phyloP scores from a whole-genome alignment of 192 early-diverging fungal genomes.

The Linderina pennispora region DNA sequence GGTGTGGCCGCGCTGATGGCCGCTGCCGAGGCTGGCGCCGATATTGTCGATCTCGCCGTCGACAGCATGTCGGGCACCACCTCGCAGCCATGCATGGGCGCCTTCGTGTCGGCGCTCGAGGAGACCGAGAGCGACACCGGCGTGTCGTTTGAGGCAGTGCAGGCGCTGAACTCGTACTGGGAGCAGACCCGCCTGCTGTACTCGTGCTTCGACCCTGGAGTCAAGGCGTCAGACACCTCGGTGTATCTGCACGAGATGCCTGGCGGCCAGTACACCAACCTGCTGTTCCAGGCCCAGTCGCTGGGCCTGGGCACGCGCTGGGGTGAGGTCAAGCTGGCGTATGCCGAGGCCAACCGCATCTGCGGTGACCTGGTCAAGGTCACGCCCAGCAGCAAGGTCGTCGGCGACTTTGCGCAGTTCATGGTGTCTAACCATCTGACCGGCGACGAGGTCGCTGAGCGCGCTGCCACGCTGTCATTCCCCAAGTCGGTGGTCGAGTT shows the following conservation, averaged over 20 bases:
- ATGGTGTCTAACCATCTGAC: conserved; percentile 87
- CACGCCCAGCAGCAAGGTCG: conserved; percentile 96
- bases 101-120: conserved; percentile 78
- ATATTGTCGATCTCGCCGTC: conserved; percentile 88
- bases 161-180: conserved; percentile 92
- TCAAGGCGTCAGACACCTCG: conserved; percentile 81
- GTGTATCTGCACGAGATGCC: conserved; percentile 98
- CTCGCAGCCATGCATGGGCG: conserved; percentile 97
- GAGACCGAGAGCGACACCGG: conserved; percentile 79
- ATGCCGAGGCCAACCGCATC: conserved; percentile 82
- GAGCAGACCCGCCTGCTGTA: conserved; percentile 92
- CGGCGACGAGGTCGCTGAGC: conserved; percentile 68
- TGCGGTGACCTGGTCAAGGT: conserved; percentile 98
- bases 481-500: conserved; percentile 93
- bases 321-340: conserved; percentile 91
- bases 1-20: conserved; percentile 95
- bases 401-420: conserved; percentile 97
- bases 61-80: conserved; percentile 95
- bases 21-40: conserved; percentile 85
- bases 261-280: conserved; percentile 96
- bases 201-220: conserved; percentile 92
- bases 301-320: conserved; percentile 89
- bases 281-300: conserved; percentile 96
- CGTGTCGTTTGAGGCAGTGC: conserved; percentile 70
- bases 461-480: conserved; percentile 79